phyloP scores from a whole-genome alignment of 208 protist genomes.

The Trypanosoma boissoni region DNA sequence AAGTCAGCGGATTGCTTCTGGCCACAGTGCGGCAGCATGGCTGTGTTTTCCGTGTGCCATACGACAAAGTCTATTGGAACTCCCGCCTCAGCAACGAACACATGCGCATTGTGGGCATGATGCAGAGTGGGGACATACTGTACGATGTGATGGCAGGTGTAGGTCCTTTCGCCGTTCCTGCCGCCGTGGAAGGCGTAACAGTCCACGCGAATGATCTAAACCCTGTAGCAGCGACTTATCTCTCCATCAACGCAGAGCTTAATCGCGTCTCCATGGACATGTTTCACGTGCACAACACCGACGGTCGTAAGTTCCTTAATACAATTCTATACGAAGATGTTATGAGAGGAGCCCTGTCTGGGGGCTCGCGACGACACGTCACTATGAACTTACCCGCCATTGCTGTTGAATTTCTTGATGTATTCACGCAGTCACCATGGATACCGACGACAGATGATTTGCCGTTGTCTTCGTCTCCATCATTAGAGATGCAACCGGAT shows the following conservation, averaged over 20 bases:
- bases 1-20: constrained; percentile 31
- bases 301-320: constrained; percentile 94
- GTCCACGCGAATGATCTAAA: constrained; percentile 98
- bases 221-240: constrained; percentile 87
- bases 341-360: neutral
- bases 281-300: constrained; percentile 89
- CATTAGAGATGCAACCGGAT: constrained; percentile 23
- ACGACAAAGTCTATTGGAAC: constrained; percentile 98
- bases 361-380: constrained; percentile 84
- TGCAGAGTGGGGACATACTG: constrained; percentile 71
- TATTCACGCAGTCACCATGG: constrained; percentile 55
- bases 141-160: constrained; percentile 97
- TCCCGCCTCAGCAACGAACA: constrained; percentile 95
- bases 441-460: neutral
- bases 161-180: constrained; percentile 97
- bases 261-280: constrained; percentile 79
- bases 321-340: constrained; percentile 51
- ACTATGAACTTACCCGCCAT: constrained; percentile 97
- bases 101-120: constrained; percentile 75
- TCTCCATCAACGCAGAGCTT: constrained; percentile 84
- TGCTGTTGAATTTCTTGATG: constrained; percentile 95
- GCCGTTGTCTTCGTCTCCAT: neutral
- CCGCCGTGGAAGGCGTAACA: constrained; percentile 70
- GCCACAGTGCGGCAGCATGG: constrained; percentile 91
- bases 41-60: constrained; percentile 94